Base-by-base conservation (phyloP, 2,329 filamentous ascomycete genomes). In the Diplodia scrobiculata region DNA sequence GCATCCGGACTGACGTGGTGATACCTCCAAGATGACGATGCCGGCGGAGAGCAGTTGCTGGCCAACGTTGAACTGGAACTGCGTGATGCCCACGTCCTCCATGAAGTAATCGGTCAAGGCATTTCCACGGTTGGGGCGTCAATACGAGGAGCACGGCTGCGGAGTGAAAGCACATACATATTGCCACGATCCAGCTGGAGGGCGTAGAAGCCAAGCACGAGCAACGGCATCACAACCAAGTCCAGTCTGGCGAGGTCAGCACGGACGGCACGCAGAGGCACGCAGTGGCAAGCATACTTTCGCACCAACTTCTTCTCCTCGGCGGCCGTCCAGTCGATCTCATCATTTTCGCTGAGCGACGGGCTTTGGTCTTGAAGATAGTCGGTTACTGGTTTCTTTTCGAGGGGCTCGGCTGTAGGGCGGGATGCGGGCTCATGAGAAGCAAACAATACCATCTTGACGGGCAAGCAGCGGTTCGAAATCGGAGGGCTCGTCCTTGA, bases 21-120 rank as follows among this genome's bases (percentile, higher is more conserved):
- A 11, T 48, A 65, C 69, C 67, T 78, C 76, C 0, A 74, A 73
- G 3, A 84, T 74, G 2, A 84, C 81, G 50, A 84, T 84, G 17
- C 81, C 82, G 1, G 82, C 75, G 0, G 81, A 84, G 0, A 85
- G 75, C 66, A 85, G 75, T 67, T 84, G 81, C 27, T 82, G 79
- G 3, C 83, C 83, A 36, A 86, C 82, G 69, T 87, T 87, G 72
- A 84, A 80, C 68, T 84, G 79, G 67, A 84, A 80, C 5, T 83
- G 82, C 2, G 78, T 79, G 68, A 85, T 63, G 17, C 77, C 73
- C 21, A 85, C 77, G 69, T 85, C 83, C 21, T 78, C 71, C 52
- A 83, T 79, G 69, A 86, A 82, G 2, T 78, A 81, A 48, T 84
- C 83, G 2, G 83, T 85, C 47, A 85, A 69, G 2, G 83, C 83